phyloP scores from a whole-genome alignment of 805 yeast species.

The Wickerhamiella brachini region DNA sequence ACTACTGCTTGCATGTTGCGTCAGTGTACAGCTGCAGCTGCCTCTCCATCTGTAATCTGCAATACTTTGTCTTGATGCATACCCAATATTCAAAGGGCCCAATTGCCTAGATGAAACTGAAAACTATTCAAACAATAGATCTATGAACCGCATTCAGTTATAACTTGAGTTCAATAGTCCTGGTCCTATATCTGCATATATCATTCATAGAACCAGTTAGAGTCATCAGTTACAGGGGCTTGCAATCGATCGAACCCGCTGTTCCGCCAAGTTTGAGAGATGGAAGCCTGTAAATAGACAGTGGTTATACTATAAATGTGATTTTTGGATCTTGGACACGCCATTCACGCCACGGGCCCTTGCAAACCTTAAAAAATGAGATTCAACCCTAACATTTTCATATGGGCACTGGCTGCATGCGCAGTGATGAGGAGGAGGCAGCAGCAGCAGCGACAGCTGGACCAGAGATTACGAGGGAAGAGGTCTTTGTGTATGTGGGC shows the following conservation, averaged over 20 bases:
- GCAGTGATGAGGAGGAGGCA: background rate
- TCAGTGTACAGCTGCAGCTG: background rate
- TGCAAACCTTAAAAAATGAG: background rate
- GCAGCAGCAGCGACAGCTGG: no score
- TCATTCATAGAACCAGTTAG: no score
- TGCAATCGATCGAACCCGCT: no score
- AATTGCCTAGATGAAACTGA: background rate
- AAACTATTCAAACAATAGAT: no score
- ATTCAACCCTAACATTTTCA: background rate
- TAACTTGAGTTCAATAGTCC: no score
- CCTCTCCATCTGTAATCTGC: background rate
- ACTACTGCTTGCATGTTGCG: background rate
- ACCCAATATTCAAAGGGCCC: background rate
- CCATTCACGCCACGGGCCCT: background rate
- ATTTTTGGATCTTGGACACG: background rate
- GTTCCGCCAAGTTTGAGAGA: no score
- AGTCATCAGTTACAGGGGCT: no score
- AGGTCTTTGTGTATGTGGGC: background rate
- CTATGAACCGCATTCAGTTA: no score
- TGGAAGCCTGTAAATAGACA: no score
- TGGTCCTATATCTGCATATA: no score
- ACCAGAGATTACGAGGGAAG: background rate
- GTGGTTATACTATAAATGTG: background rate
- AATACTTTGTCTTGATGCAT: background rate
- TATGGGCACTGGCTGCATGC: background rate